Evolutionary conservation across 1,284 basidiomycete genomes (phyloP).

Genomic region (Puccinia novopanici): DNA sequence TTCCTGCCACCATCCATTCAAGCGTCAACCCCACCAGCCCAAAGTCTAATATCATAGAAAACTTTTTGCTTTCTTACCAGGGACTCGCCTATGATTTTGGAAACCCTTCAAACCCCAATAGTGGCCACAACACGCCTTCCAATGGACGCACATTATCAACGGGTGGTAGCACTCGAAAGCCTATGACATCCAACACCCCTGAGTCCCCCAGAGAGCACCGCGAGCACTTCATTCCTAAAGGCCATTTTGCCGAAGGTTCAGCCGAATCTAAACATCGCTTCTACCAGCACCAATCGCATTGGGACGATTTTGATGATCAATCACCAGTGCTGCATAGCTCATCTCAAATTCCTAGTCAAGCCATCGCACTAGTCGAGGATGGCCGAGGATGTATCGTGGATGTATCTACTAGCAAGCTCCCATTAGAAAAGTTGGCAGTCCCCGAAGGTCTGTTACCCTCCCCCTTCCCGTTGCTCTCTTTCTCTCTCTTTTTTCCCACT

Average conservation of each 20-base stretch:
- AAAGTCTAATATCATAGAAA: conserved; percentile 2
- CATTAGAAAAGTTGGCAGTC: conserved; percentile 29
- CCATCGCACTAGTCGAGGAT: conserved; percentile 38
- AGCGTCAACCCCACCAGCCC: not conserved
- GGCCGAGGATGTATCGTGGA: conserved; percentile 43
- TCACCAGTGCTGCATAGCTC: conserved; percentile 23
- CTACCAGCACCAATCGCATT: conserved; percentile 31
- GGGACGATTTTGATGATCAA: conserved; percentile 45
- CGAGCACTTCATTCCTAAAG: not conserved
- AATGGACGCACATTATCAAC: not conserved
- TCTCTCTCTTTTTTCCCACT: not conserved
- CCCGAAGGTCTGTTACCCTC: conserved; percentile 19
- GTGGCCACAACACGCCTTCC: not conserved
- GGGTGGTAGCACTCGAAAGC: not conserved
- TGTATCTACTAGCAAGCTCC: conserved; percentile 9
- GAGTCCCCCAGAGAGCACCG: not conserved
- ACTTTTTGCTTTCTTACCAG: conserved; percentile 12
- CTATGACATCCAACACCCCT: not conserved
- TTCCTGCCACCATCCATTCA: not conserved
- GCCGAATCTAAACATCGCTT: conserved; percentile 28
- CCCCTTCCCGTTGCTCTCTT: not conserved
- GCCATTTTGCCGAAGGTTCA: conserved; percentile 32
- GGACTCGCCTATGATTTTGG: conserved; percentile 23
- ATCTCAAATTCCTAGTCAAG: conserved; percentile 36
- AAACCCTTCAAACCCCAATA: not conserved